Conservation (phyloP, 1,284 basidiomycete genomes). For the Cryptococcus sp. region DNA sequence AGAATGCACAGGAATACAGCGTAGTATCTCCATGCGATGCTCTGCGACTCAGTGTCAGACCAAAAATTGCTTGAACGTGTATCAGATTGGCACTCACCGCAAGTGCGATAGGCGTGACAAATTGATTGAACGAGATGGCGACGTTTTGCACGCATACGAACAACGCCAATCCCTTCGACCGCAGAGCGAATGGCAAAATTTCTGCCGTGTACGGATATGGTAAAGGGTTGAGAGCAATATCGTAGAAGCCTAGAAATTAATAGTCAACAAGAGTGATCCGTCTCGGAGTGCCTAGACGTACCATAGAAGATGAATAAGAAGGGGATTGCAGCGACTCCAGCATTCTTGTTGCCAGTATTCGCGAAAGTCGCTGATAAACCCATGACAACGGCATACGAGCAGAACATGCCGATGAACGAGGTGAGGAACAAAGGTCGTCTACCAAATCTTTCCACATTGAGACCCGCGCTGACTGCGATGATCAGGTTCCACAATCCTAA, state of each 20-base stretch:
- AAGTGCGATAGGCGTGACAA: slow-evolving; percentile 73
- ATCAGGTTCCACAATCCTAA: slow-evolving; percentile 52
- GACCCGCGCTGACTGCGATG: slow-evolving; percentile 38
- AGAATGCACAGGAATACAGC: slow-evolving; percentile 58
- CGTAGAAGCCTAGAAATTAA: slow-evolving; percentile 59
- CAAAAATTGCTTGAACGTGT: too few species aligned
- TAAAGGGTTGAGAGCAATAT: slow-evolving; percentile 55
- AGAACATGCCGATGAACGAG: slow-evolving; percentile 66
- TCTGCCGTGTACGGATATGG: slow-evolving; percentile 61
- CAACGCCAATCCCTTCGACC: slow-evolving; percentile 58
- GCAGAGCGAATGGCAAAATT: slow-evolving; percentile 66
- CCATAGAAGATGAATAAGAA: slow-evolving; percentile 66
- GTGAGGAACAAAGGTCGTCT: slow-evolving; percentile 53
- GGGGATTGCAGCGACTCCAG: slow-evolving; percentile 57
- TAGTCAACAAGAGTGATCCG: too few species aligned
- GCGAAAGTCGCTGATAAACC: slow-evolving; percentile 57
- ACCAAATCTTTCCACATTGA: slow-evolving; percentile 42
- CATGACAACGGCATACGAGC: slow-evolving; percentile 65
- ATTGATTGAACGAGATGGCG: slow-evolving; percentile 75
- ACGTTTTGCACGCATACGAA: slow-evolving; percentile 35
- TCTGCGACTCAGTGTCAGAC: too few species aligned
- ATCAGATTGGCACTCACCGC: slow-evolving; percentile 48
- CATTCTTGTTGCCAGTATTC: slow-evolving; percentile 47
- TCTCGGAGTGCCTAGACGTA: too few species aligned
- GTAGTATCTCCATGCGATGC: slow-evolving; percentile 67